A percentile compares a stretch with the other conserved stretches of the same genome.
Evolutionary conservation across 495 filamentous ascomycete species (phyloP).

Genomic region (Podospora tetraspora): DNA sequence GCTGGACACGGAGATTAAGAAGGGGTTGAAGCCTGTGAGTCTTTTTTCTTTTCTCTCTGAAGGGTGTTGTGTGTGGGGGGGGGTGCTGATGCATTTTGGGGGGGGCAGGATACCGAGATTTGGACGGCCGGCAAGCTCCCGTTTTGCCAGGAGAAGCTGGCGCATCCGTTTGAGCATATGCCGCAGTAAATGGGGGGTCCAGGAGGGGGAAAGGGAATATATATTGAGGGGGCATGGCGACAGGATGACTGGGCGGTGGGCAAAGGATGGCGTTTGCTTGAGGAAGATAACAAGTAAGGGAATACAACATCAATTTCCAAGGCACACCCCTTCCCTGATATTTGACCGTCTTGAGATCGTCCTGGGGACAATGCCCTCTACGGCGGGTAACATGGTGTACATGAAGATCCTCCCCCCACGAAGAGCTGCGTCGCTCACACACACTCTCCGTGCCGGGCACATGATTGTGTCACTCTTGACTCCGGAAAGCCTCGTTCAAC

Average conservation of each 20-base stretch:
- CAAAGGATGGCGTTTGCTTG: too few species aligned
- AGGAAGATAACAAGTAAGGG: too few species aligned
- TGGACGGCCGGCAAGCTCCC: constrained; percentile 64
- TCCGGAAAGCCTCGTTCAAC: not conserved
- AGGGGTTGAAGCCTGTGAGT: constrained; percentile 58
- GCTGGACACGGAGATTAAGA: constrained; percentile 58
- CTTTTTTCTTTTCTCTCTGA: not conserved
- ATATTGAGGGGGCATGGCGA: not conserved
- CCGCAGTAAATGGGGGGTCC: constrained; percentile 41
- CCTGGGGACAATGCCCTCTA: too few species aligned
- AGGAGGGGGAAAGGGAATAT: not conserved
- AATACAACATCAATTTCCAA: not conserved
- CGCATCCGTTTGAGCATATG: constrained; percentile 57
- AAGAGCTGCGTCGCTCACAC: not conserved
- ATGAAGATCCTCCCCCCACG: too few species aligned
- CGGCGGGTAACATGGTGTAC: not conserved
- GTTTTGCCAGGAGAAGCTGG: constrained; percentile 61
- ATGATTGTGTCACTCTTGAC: not conserved
- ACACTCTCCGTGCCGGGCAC: not conserved
- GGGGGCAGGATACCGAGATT: constrained; percentile 56
- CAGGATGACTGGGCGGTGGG: too few species aligned
- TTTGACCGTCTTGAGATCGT: not conserved
- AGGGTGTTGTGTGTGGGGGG: too few species aligned
- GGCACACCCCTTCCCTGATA: not conserved
- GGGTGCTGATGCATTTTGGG: not conserved